These are phyloP conservation scores for Syzygium oleosum DNA, from an alignment of 345 rosid genomes.

Conservation along the genomic window DNA sequence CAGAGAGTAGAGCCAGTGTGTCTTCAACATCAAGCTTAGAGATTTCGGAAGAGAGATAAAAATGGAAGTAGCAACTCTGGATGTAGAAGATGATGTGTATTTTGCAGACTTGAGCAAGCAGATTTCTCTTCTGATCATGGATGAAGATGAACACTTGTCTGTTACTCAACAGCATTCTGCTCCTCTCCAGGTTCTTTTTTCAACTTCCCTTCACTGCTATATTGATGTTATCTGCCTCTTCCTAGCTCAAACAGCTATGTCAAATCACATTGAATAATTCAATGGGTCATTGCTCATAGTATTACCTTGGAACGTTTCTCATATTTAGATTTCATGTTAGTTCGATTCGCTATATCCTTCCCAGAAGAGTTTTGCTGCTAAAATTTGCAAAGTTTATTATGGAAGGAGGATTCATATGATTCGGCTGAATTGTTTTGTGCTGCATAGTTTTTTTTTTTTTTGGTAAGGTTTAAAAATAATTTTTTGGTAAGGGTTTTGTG, in stretches of 20 bases:
- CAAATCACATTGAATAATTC: neutral
- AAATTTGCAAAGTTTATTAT: neutral
- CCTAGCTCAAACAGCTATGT: neutral
- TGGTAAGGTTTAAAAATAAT: too few species aligned
- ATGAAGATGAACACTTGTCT: conserved; percentile 67
- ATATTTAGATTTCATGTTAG: neutral
- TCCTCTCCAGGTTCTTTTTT: conserved; percentile 51
- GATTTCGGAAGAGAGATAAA: neutral
- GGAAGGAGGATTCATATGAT: neutral
- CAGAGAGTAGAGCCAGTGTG: neutral
- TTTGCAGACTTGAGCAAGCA: conserved; percentile 91
- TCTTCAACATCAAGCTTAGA: neutral
- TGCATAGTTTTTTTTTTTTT: too few species aligned
- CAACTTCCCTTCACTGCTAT: neutral
- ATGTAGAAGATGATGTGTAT: conserved; percentile 79
- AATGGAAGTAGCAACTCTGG: conserved; percentile 43
- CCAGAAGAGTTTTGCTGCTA: neutral
- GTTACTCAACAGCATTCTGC: conserved; percentile 34
- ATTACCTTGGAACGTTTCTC: neutral
- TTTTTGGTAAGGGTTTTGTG: too few species aligned
- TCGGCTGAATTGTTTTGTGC: neutral
- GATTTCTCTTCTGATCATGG: conserved; percentile 92
- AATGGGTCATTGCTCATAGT: neutral
- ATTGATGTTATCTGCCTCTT: neutral
- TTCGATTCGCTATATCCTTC: neutral